These are phyloP conservation scores for Oryza brachyantha DNA, from an alignment of 176 grass and related monocot genomes.

Conservation along the genomic window DNA sequence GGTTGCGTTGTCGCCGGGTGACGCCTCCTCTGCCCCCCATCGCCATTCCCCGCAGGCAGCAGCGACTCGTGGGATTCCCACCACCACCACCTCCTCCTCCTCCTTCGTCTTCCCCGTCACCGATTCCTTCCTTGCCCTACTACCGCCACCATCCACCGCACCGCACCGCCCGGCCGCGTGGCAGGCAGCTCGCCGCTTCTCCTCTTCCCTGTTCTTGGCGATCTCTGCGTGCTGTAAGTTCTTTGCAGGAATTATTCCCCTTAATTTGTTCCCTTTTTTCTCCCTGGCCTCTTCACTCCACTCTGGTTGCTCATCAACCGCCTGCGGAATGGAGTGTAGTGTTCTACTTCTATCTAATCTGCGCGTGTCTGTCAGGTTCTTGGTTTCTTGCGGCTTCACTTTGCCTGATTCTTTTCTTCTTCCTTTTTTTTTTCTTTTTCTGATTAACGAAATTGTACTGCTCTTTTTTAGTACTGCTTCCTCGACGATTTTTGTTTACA, in stretches of 20 bases:
- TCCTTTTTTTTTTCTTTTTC: not conserved
- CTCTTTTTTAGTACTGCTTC: not conserved
- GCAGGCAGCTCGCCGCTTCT: not conserved
- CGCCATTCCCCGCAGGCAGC: too few relatives aligned
- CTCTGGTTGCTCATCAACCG: not conserved
- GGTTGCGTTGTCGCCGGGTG: too few relatives aligned
- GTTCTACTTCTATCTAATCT: not conserved
- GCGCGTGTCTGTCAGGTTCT: not conserved
- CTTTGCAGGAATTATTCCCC: not conserved
- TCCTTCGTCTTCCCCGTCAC: not conserved
- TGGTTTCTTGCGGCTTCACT: not conserved
- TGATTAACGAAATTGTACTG: not conserved
- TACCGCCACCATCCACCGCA: too few relatives aligned
- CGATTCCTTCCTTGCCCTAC: too few relatives aligned
- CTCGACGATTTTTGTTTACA: not conserved
- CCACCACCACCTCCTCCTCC: not conserved
- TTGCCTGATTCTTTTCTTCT: not conserved
- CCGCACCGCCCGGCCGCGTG: too few relatives aligned
- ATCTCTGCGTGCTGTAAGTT: constrained; percentile 33
- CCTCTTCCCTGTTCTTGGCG: not conserved
- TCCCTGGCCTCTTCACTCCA: not conserved
- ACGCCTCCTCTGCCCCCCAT: too few relatives aligned
- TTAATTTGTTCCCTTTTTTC: not conserved
- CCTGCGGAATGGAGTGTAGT: constrained; percentile 9
- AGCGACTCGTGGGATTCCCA: not conserved